Conservation (phyloP, 2,329 filamentous ascomycete genomes). For the Penicillium sp. region DNA sequence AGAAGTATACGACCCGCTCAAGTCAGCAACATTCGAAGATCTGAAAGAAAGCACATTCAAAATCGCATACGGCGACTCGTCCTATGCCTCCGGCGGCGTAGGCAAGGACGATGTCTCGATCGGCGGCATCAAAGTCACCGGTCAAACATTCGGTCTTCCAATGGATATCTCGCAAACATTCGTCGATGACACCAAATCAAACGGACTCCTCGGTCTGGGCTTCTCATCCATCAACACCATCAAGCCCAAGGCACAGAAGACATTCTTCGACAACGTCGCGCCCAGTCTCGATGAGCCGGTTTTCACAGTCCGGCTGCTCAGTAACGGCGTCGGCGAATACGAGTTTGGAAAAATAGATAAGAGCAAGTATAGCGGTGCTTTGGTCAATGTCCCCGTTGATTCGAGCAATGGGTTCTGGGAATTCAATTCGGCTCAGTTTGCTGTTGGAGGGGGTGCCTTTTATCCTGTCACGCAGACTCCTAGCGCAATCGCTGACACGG, state of each 20-base stretch:
- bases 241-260: conserved; percentile 60
- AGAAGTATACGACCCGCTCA: conserved; percentile 52
- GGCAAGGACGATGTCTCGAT: conserved; percentile 65
- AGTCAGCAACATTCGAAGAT: conserved; percentile 51
- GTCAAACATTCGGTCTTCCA: conserved; percentile 66
- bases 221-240: conserved; percentile 65
- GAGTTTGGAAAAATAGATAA: conserved; percentile 69
- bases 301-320: conserved; percentile 66
- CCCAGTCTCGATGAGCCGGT: conserved; percentile 59
- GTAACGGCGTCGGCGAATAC: conserved; percentile 60
- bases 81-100: conserved; percentile 59
- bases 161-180: conserved; percentile 57
- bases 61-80: conserved; percentile 67
- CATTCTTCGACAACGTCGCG: conserved; percentile 70
- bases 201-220: conserved; percentile 67
- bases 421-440: conserved; percentile 56
- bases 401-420: conserved; percentile 65
- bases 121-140: conserved; percentile 58
- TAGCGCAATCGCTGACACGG: conserved; percentile 63
- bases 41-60: conserved; percentile 54
- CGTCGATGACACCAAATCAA: conserved; percentile 56
- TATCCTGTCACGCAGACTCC: conserved; percentile 33
- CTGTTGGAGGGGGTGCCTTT: conserved; percentile 46
- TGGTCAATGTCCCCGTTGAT: conserved; percentile 62
- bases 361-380: conserved; percentile 58